Conservation (phyloP, 2,329 filamentous ascomycete genomes). For the Fusarium agapanthi region DNA sequence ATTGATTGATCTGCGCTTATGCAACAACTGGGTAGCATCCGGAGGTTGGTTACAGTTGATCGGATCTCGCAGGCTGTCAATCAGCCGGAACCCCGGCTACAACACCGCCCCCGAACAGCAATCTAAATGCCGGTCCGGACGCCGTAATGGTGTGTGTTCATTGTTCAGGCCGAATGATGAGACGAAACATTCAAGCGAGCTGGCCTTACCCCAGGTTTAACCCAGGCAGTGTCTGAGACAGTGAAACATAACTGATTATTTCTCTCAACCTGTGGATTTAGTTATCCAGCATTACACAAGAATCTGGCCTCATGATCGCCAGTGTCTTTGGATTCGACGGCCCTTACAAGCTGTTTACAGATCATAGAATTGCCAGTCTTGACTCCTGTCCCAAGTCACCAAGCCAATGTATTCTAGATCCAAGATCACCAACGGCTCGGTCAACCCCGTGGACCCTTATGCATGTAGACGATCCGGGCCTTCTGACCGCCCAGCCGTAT, state of each 20-base stretch:
- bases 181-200: conserved; percentile 9
- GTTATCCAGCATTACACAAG: neutral
- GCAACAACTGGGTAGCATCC: conserved; percentile 5
- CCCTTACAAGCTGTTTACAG: neutral
- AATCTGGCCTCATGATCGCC: neutral
- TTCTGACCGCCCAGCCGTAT: conserved; percentile 36
- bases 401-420: neutral
- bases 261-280: neutral
- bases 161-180: neutral
- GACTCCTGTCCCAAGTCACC: neutral
- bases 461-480: conserved; percentile 28
- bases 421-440: neutral
- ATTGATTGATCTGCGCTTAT: neutral
- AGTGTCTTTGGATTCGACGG: neutral
- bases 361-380: neutral
- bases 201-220: neutral
- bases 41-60: neutral
- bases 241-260: neutral
- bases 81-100: neutral
- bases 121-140: conserved; percentile 4
- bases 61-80: neutral
- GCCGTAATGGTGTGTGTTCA: neutral
- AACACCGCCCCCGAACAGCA: neutral
- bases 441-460: conserved; percentile 7
- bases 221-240: neutral